phyloP scores from a whole-genome alignment of 1,284 basidiomycete genomes.

The Singerocomus inundabilis region DNA sequence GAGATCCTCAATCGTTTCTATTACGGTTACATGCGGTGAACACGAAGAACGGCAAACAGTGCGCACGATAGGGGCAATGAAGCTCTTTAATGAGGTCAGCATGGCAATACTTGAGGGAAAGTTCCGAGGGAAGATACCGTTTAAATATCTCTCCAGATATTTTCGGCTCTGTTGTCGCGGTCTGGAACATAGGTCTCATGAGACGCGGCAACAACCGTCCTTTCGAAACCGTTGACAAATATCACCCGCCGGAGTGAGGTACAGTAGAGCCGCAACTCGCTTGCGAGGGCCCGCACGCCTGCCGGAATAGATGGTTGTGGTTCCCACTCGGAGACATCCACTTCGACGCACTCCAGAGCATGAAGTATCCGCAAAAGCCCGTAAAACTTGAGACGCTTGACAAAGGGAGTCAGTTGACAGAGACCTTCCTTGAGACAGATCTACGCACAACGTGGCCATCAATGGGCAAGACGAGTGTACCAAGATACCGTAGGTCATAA shows the following conservation, averaged over 20 bases:
- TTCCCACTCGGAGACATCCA: conserved; percentile 63
- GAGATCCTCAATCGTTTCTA: conserved; percentile 10
- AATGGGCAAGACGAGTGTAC: conserved; percentile 52
- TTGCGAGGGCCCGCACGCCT: conserved; percentile 54
- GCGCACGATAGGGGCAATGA: conserved; percentile 4
- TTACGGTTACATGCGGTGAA: conserved; percentile 20
- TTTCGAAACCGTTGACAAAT: conserved; percentile 61
- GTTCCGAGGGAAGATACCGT: conserved; percentile 10
- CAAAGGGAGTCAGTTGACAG: conserved; percentile 10
- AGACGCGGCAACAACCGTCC: conserved; percentile 46
- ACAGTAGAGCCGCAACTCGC: conserved; percentile 59
- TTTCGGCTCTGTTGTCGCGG: conserved; percentile 42
- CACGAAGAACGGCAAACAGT: conserved; percentile 15
- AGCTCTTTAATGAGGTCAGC: conserved; percentile 6
- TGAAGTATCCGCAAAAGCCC: conserved; percentile 52
- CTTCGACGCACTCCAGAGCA: conserved; percentile 51
- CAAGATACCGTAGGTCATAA: conserved; percentile 52
- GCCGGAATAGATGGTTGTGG: conserved; percentile 50
- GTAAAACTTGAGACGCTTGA: conserved; percentile 60
- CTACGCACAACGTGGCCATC: conserved; percentile 42
- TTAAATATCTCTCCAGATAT: conserved; percentile 52
- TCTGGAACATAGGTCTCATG: conserved; percentile 44
- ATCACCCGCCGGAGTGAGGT: conserved; percentile 48
- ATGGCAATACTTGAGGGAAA: background rate
- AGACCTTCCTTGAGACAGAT: conserved; percentile 39